These are phyloP conservation scores for Sinapis alba DNA, from an alignment of 441 rosid genomes.

Conservation along the genomic window DNA sequence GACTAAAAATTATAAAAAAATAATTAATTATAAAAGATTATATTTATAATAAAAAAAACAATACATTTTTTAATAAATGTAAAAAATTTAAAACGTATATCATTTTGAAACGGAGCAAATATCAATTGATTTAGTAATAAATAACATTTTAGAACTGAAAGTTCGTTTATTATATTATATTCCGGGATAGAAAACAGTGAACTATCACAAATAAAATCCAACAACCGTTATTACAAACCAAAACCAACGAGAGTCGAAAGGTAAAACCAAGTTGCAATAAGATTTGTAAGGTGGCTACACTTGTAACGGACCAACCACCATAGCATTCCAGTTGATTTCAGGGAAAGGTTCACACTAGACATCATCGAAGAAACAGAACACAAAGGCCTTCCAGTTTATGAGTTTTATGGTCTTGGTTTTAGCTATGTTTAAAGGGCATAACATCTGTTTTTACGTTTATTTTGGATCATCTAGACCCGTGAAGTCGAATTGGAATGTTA, in stretches of 20 bases:
- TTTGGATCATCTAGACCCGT: not conserved
- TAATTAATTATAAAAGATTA: no score
- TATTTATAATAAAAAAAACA: no score
- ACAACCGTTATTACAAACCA: not conserved
- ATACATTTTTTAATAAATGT: no score
- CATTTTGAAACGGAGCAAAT: no score
- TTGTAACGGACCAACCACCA: conserved; percentile 92
- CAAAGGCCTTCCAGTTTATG: not conserved
- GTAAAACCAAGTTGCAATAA: not conserved
- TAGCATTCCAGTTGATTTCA: conserved; percentile 79
- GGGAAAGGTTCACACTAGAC: conserved; percentile 71
- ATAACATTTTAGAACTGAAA: no score
- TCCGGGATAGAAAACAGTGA: no score
- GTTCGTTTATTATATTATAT: no score
- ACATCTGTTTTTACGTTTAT: not conserved
- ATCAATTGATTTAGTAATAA: no score
- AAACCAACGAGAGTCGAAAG: not conserved
- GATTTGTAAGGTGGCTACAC: conserved; percentile 48
- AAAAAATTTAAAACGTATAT: no score
- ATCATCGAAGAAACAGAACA: not conserved
- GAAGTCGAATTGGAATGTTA: not conserved
- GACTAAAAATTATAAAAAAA: no score
- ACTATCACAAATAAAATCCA: not conserved
- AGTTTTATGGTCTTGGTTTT: not conserved
- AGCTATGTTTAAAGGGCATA: not conserved